Conservation (phyloP, 371 early-diverging fungal genomes). For the Mucor velutinosus region DNA sequence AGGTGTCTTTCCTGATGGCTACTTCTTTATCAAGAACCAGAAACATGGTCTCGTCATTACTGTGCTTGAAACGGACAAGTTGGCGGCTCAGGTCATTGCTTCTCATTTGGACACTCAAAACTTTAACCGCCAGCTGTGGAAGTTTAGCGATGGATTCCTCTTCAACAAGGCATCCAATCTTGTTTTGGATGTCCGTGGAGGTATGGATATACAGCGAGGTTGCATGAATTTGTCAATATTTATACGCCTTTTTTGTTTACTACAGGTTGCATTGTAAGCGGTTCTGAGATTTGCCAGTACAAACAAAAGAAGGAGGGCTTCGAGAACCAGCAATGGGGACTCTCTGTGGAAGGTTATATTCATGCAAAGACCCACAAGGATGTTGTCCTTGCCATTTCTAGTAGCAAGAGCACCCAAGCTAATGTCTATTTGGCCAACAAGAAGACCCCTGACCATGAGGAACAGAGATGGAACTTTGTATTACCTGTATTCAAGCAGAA, state of each 20-base stretch:
- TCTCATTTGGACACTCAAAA: slow-evolving; percentile 42
- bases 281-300: slow-evolving; percentile 45
- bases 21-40: slow-evolving; percentile 66
- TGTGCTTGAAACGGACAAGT: slow-evolving; percentile 30
- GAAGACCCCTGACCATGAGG: slow-evolving; percentile 37
- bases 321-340: slow-evolving; percentile 48
- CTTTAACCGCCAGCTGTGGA: slow-evolving; percentile 60
- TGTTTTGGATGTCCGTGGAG: slow-evolving; percentile 62
- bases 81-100: slow-evolving; percentile 41
- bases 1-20: slow-evolving; percentile 56
- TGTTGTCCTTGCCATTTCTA: slow-evolving; percentile 33
- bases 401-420: neutral
- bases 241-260: slow-evolving; percentile 3
- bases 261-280: slow-evolving; percentile 30
- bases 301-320: slow-evolving; percentile 37
- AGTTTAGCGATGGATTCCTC: slow-evolving; percentile 55
- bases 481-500: slow-evolving; percentile 50
- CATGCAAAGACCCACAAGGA: slow-evolving; percentile 26
- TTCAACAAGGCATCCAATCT: slow-evolving; percentile 57
- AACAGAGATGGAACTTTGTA: slow-evolving; percentile 54
- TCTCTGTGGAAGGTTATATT: slow-evolving; percentile 46
- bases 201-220: slow-evolving; percentile 15
- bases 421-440: slow-evolving; percentile 23
- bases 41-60: slow-evolving; percentile 50
- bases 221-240: neutral